Conservation (phyloP, 2,329 filamentous ascomycete genomes). For the Cercospora janseana region DNA sequence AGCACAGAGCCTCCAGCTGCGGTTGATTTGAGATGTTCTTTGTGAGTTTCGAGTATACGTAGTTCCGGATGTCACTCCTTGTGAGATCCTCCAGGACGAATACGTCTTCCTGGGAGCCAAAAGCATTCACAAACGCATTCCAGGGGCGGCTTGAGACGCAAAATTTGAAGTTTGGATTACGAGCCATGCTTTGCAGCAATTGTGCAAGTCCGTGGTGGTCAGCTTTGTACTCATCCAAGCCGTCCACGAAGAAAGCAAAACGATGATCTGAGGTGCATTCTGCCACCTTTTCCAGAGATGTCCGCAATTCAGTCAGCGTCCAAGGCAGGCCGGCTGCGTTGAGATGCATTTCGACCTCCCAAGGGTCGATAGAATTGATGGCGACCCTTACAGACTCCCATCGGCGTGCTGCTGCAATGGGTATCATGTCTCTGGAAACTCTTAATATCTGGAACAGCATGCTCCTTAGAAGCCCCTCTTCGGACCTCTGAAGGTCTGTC, state of each 20-base stretch:
- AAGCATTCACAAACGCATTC: conserved; percentile 22
- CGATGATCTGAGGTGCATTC: conserved; percentile 9
- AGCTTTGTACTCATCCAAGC: conserved; percentile 22
- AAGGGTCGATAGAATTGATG: background rate
- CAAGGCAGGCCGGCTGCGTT: background rate
- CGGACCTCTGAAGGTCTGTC: conserved; percentile 9
- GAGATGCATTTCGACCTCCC: background rate
- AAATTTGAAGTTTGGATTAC: conserved; percentile 18
- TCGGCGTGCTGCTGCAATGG: background rate
- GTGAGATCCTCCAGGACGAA: conserved; percentile 20
- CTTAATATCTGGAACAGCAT: conserved; percentile 17
- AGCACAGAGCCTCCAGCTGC: background rate
- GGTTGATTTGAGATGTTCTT: background rate
- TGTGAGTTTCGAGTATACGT: conserved; percentile 1
- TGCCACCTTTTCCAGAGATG: background rate
- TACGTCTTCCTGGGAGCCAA: conserved; percentile 6
- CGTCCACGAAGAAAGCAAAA: conserved; percentile 17
- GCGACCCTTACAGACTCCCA: background rate
- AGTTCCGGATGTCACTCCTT: conserved; percentile 3
- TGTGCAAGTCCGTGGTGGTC: conserved; percentile 11
- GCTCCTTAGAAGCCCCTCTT: conserved; percentile 15
- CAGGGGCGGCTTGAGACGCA: conserved; percentile 27
- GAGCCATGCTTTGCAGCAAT: background rate
- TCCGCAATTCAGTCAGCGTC: conserved; percentile 2
- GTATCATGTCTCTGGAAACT: background rate